A percentile compares a stretch with the other conserved stretches of the same genome.
phyloP scores from a whole-genome alignment of 495 filamentous ascomycete genomes.

The Darksidea phi region DNA sequence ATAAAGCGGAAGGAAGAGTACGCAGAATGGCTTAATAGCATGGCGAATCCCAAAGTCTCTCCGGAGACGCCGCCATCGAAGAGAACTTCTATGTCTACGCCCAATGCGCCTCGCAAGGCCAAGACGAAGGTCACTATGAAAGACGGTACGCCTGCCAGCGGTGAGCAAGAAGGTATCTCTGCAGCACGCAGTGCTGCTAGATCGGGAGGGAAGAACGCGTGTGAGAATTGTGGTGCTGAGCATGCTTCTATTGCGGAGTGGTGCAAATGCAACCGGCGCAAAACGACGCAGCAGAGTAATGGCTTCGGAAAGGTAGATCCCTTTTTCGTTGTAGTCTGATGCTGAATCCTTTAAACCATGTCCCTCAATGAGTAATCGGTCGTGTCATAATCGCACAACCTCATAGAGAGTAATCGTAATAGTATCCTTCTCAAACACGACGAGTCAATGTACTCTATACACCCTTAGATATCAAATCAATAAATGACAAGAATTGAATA shows the following conservation, averaged over 20 bases:
- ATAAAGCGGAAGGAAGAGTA: background rate
- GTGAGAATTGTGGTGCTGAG: slow-evolving; percentile 1
- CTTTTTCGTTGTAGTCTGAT: too few relatives aligned
- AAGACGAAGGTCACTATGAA: background rate
- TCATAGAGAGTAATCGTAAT: too few relatives aligned
- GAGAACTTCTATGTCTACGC: background rate
- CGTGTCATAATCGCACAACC: too few relatives aligned
- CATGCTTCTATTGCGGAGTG: slow-evolving; percentile 8
- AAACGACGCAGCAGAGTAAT: background rate
- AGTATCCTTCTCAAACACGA: too few relatives aligned
- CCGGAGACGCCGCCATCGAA: background rate
- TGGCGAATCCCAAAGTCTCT: background rate
- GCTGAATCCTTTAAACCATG: too few relatives aligned
- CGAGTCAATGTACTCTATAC: too few relatives aligned
- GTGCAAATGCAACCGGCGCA: slow-evolving; percentile 2
- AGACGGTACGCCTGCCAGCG: background rate
- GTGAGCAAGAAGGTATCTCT: background rate
- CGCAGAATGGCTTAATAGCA: slow-evolving; percentile 8
- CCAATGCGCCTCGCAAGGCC: background rate
- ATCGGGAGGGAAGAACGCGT: too few relatives aligned
- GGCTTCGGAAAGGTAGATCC: too few relatives aligned
- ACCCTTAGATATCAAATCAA: too few relatives aligned
- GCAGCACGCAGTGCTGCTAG: too few relatives aligned
- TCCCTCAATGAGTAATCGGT: too few relatives aligned
- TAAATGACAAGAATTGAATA: too few relatives aligned